Evolutionary conservation across 2,329 filamentous ascomycete species (phyloP), one percentile per base, ranked within the genome.

Genomic region (Ophiostoma quercus): DNA sequence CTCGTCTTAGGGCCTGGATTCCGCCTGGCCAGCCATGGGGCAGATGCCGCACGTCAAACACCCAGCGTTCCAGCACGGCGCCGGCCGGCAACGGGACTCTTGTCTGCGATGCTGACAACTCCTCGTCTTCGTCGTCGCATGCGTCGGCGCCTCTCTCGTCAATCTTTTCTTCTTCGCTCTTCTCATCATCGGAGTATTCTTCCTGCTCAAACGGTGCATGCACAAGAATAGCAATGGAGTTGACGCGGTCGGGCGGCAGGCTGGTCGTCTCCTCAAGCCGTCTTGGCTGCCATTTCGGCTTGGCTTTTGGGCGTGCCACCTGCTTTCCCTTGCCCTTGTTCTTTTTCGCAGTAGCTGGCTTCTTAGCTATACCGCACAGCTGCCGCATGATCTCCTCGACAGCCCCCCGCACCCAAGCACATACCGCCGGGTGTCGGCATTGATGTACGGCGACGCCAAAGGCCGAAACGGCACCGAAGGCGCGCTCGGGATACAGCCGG

Each of bases 401-500:
- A 74, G 93, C 92, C 77, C 95, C 91, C 76, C 84, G 87, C 79
- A 97, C 88, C 91, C 94, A 97, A 75, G 87, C 82, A 83, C 92
- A 96, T 73, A 97, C 90, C 74, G 87, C 87, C 0, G 94, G 92
- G 79, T 97, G 93, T 71, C 93, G 90, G 71, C 88, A 94, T 78
- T 97, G 93, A 75, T 91, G 90, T 65, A 96, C 90, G 39, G 92
- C 86, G 71, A 92, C 88, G 80, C 94, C 93, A 83, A 94, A 94
- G 75, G 92, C 92, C 73, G 90, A 87, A 54, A 90, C 87, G 60
- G 90, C 87, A 71, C 94, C 85, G 80, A 97, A 97, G 47, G 92
- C 92, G 37, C 86, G 80, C 67, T 81, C 79, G 0, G 94, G 92
- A 79, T 97, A 97, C 76, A 97, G 87, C 71, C 80, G 79, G 74